Evolutionary conservation across 192 early-diverging fungal genomes (phyloP).

Genomic region (Funneliformis geosporum): DNA sequence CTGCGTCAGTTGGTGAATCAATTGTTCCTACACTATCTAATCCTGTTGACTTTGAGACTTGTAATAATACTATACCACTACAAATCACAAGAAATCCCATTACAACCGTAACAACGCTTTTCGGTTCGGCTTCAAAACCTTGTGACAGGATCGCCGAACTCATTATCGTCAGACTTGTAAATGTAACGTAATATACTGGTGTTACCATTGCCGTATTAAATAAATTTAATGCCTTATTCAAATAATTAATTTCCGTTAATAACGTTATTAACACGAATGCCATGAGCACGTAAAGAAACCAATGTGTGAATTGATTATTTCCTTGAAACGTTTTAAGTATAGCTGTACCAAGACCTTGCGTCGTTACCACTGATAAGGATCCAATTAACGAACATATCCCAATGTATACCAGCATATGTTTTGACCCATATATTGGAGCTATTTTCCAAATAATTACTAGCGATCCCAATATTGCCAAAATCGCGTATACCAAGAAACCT

Average conservation of each 20-base stretch:
- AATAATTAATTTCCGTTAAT: conserved; percentile 65
- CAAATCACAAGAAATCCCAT: conserved; percentile 67
- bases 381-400: conserved; percentile 61
- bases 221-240: conserved; percentile 71
- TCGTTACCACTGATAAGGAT: conserved; percentile 63
- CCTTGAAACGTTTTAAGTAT: conserved; percentile 60
- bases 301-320: conserved; percentile 64
- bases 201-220: conserved; percentile 76
- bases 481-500: conserved; percentile 57
- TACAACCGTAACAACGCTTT: conserved; percentile 46
- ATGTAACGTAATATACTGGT: conserved; percentile 76
- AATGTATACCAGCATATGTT: conserved; percentile 52
- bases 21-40: not conserved
- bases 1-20: not conserved
- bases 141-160: conserved; percentile 66
- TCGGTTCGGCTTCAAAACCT: conserved; percentile 55
- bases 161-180: conserved; percentile 66
- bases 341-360: conserved; percentile 69
- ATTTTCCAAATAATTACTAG: conserved; percentile 54
- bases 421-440: conserved; percentile 61
- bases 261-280: conserved; percentile 56
- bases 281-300: conserved; percentile 65
- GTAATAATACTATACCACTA: conserved; percentile 56
- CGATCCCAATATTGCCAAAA: conserved; percentile 44
- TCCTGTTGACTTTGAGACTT: conserved; percentile 41